phyloP scores from a whole-genome alignment of 208 protist species.

The Leishmania mexicana region DNA sequence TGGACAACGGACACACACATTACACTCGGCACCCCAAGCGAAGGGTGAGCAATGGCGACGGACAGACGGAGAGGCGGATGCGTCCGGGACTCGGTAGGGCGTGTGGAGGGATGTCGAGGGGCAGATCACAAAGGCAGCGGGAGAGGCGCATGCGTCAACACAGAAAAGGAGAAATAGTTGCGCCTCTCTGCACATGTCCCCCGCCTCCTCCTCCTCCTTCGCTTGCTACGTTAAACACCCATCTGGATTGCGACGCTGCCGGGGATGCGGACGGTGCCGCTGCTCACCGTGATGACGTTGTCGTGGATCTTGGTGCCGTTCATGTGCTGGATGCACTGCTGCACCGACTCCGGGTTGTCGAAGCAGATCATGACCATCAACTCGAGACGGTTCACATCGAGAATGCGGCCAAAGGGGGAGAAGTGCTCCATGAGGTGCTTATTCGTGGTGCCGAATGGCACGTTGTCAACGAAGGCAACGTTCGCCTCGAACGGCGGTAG shows the following conservation, averaged over 20 bases:
- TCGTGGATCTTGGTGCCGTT: slow-evolving; percentile 74
- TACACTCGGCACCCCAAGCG: background rate
- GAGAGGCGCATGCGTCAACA: background rate
- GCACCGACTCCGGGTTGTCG: slow-evolving; percentile 77
- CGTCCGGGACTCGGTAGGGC: background rate
- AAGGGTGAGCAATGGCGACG: background rate
- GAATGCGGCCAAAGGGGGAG: slow-evolving; percentile 60
- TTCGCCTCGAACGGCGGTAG: slow-evolving; percentile 60
- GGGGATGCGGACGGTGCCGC: slow-evolving; percentile 79
- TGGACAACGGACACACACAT: background rate
- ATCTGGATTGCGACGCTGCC: slow-evolving; percentile 58
- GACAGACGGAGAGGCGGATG: background rate
- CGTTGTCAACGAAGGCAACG: slow-evolving; percentile 80
- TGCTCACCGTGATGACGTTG: slow-evolving; percentile 82
- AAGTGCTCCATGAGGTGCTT: slow-evolving; percentile 77
- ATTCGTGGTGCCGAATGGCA: slow-evolving; percentile 86
- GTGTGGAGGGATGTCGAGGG: background rate
- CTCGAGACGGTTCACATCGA: slow-evolving; percentile 86
- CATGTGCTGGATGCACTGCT: slow-evolving; percentile 80
- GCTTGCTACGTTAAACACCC: slow-evolving; percentile 38
- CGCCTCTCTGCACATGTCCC: background rate
- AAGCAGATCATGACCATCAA: slow-evolving; percentile 79
- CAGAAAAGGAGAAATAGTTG: background rate
- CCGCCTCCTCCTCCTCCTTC: background rate
- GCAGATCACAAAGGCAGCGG: background rate